Conservation (phyloP, 768 basidiomycete species). For the Chlorophyllum brunneum region DNA sequence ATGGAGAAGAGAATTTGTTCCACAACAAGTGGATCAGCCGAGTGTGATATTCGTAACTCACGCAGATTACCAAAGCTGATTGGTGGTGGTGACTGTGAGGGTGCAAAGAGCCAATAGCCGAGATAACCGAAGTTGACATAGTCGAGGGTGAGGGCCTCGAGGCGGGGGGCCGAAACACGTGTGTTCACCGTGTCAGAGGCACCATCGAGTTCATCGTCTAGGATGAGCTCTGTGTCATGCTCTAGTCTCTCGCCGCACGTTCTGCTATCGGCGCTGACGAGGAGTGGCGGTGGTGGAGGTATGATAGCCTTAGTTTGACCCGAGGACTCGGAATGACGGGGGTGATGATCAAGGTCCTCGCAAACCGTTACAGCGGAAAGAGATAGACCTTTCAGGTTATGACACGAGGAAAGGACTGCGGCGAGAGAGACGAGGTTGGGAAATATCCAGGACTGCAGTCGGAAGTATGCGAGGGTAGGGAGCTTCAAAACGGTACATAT, state of each 20-base stretch:
- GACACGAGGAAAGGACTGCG: conserved; percentile 28
- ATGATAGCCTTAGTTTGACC: background rate
- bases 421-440: conserved; percentile 31
- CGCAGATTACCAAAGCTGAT: conserved; percentile 34
- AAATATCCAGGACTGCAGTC: conserved; percentile 38
- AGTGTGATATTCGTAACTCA: conserved; percentile 40
- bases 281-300: background rate
- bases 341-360: conserved; percentile 17
- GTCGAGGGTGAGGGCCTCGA: conserved; percentile 39
- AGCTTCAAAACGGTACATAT: conserved; percentile 31
- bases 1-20: conserved; percentile 31
- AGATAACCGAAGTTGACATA: conserved; percentile 33
- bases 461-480: conserved; percentile 32
- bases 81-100: conserved; percentile 19
- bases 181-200: background rate
- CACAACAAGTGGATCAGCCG: conserved; percentile 31
- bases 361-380: conserved; percentile 31
- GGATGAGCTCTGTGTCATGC: background rate
- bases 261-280: background rate
- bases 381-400: conserved; percentile 31
- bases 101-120: conserved; percentile 34
- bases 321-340: conserved; percentile 1
- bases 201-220: background rate
- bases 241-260: conserved; percentile 10
- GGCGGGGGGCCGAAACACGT: conserved; percentile 17